Conservation (phyloP, 1,284 basidiomycete genomes). For the Cutaneotrichosporon curvatum region DNA sequence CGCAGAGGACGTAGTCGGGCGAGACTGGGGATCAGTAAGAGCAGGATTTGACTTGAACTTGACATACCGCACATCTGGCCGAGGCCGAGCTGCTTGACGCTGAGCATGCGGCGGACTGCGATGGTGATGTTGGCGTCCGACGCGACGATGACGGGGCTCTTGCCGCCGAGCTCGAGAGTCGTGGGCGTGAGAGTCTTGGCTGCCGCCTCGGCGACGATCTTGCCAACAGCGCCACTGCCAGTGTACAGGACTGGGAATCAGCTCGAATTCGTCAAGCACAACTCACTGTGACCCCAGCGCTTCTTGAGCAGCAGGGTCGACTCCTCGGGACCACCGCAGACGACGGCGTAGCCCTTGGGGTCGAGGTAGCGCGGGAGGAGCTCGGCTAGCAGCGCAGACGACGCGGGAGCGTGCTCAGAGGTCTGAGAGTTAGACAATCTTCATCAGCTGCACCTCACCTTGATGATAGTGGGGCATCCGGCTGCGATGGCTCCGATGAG, state of each 20-base stretch:
- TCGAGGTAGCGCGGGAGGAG: conserved; percentile 78
- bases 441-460: conserved; percentile 43
- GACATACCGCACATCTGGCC: conserved; percentile 54
- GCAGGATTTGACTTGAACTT: neutral
- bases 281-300: conserved; percentile 77
- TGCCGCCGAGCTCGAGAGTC: conserved; percentile 70
- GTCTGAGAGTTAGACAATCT: conserved; percentile 46
- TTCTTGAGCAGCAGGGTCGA: conserved; percentile 70
- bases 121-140: conserved; percentile 50
- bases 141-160: conserved; percentile 76
- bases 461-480: conserved; percentile 66
- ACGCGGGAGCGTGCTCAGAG: conserved; percentile 66
- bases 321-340: conserved; percentile 69
- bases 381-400: conserved; percentile 61
- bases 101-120: conserved; percentile 52
- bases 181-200: conserved; percentile 78
- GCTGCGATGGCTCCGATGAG: conserved; percentile 72
- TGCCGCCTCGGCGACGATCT: conserved; percentile 71
- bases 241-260: conserved; percentile 58
- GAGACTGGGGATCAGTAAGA: conserved; percentile 48
- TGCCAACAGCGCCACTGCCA: conserved; percentile 63
- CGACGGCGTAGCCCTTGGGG: conserved; percentile 59
- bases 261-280: neutral
- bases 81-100: conserved; percentile 70
- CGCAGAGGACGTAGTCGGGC: conserved; percentile 68